These are phyloP conservation scores for Brassica juncea DNA, from an alignment of 345 rosid genomes.

Conservation along the genomic window DNA sequence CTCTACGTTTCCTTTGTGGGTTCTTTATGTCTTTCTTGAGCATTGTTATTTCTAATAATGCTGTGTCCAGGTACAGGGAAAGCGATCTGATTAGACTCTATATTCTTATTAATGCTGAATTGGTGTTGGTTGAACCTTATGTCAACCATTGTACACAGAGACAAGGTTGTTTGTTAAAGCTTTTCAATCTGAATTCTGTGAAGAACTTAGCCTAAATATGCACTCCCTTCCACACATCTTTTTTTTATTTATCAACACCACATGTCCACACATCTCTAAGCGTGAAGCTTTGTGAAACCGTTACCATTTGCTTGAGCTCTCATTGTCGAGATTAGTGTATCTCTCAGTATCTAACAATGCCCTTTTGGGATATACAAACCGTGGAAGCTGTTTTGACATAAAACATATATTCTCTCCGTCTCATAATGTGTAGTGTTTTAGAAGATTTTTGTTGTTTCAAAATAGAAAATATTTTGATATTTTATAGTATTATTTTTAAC, in stretches of 20 bases:
- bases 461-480: too few species aligned
- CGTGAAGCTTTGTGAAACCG: slow-evolving; percentile 14
- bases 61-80: slow-evolving; percentile 64
- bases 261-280: not conserved
- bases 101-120: slow-evolving; percentile 81
- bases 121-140: slow-evolving; percentile 77
- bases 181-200: not conserved
- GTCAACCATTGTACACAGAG: slow-evolving; percentile 88
- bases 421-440: too few species aligned
- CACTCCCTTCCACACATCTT: not conserved
- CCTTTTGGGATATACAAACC: not conserved
- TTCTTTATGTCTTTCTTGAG: slow-evolving; percentile 13
- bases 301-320: not conserved
- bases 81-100: slow-evolving; percentile 82
- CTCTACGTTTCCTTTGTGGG: too few species aligned
- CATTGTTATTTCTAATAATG: slow-evolving; percentile 22
- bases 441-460: too few species aligned
- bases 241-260: too few species aligned
- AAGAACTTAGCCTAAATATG: not conserved
- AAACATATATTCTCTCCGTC: too few species aligned
- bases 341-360: not conserved
- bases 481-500: too few species aligned
- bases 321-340: not conserved
- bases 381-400: not conserved
- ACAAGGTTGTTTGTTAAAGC: slow-evolving; percentile 56